Base-by-base conservation (phyloP, 2,329 filamentous ascomycete genomes). In the Bipolaris sorokiniana region DNA sequence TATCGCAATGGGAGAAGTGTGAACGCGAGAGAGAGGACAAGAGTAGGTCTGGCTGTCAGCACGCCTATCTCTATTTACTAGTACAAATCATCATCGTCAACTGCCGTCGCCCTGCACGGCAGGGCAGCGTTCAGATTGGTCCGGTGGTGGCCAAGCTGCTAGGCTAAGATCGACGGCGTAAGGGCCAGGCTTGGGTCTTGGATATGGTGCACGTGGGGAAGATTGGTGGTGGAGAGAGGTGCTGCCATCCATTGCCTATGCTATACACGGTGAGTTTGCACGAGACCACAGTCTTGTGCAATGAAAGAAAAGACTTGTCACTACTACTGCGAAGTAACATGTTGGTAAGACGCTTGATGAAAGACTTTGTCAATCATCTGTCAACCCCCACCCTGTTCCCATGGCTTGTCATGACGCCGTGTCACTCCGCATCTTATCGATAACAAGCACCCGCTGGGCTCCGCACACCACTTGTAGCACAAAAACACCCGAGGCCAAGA, bases 161-260 rank as follows among this genome's bases (percentile, higher is more conserved):
- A 50, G 15, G 18, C 31, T n/a, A 33, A 11, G 34, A 49, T 51
- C 31, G 31, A 49, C 50, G 23, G 37, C 23, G 9, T 45, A 42
- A 20, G 41, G 23, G 48, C 53, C 41, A 54, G 54, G 49, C 52
- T 52, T 46, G 45, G 16, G 13, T n/a, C 31, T 36, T 34, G 50
- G 47, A 42, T 42, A 22, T 49, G 37, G 23, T 48, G 54, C 59
- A 62, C 59, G 61, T 64, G 59, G 61, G 59, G 53, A 58, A 40
- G 40, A 54, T 61, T 56, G 45, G 51, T 41, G 53, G 46, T 48
- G 54, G 34, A 33, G 41, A 49, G 46, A 28, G 38, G 36, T 28
- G 18, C 28, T 20, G 41, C 36, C 15, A 9, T 6, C 15, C 18
- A 16, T n/a, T 23, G 38, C 11, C 38, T 23, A 7, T 20, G 3